Evolutionary conservation across 2,329 filamentous ascomycete species (phyloP), one percentile per base, ranked within the genome.

Genomic region (Ascochyta rabiei): DNA sequence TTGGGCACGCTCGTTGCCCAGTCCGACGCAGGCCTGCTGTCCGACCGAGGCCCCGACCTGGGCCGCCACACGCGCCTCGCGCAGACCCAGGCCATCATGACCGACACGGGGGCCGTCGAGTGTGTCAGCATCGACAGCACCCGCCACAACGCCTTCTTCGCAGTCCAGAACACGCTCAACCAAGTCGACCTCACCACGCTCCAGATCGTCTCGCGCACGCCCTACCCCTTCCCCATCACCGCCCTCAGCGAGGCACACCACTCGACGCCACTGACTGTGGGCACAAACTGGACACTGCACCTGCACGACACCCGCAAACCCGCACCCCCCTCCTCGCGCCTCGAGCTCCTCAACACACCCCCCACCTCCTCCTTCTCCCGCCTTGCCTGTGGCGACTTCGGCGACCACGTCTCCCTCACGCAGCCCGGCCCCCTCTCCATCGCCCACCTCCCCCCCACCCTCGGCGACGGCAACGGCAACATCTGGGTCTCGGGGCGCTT

Each of bases 401-500:
- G 76, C 44, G 73, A 75, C 30, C 91, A 91, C 70, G 89, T 90
- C 10, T 84, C 88, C 4, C 82, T 96, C 21, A 87, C 90, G 31
- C 89, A 95, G 62, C 89, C 91, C 1, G 90, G 90, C 0, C 91
- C 93, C 0, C 82, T 96, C 21, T 91, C 88, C 40, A 92, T 97
- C 57, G 79, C 96, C 2, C 91, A 96, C 69, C 80, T 93, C 24
- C 87, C 88, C 13, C 80, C 78, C 8, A 77, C 84, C 1, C 83
- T 81, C 0, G 74, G 78, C 8, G 80, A 84, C 58, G 80, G 86
- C 16, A 89, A 90, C 44, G 84, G 89, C 55, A 89, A 95, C 26
- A 95, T 98, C 35, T 93, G 93, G 77, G 86, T 97, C 31, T 91
- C 89, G 4, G 93, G 93, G 0, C 86, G 93, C 15, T 97, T 97